Percentiles rank a stretch among this genome's conserved stretches.
phyloP scores from a whole-genome alignment of 1,139 yeast genomes.

The Pichia norvegensis region DNA sequence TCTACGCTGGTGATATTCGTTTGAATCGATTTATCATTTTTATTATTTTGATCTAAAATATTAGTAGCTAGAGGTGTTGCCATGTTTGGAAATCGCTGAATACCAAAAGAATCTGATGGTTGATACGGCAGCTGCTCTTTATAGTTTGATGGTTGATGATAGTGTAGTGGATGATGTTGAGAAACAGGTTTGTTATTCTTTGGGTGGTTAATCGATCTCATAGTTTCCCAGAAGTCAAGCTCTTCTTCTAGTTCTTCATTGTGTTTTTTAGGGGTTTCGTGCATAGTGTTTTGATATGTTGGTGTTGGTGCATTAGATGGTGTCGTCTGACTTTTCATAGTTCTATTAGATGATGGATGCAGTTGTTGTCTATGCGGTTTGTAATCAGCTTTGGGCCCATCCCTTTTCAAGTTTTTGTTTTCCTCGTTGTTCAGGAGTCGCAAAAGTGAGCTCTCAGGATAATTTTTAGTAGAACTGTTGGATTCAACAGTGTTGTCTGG shows the following conservation, averaged over 20 bases:
- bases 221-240: slow-evolving; percentile 63
- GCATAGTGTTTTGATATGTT: not conserved
- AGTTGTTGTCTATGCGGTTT: slow-evolving; percentile 15
- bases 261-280: not conserved
- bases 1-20: slow-evolving; percentile 7
- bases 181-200: slow-evolving; percentile 33
- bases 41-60: slow-evolving; percentile 2
- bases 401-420: slow-evolving; percentile 4
- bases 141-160: slow-evolving; percentile 23
- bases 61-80: slow-evolving; percentile 13
- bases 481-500: slow-evolving; percentile 28
- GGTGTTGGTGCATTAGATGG: not conserved
- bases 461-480: slow-evolving; percentile 21
- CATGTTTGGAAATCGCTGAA: slow-evolving; percentile 18
- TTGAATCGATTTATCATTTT: slow-evolving; percentile 7
- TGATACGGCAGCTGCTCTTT: slow-evolving; percentile 17
- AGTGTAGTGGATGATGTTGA: slow-evolving; percentile 43
- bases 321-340: not conserved
- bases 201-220: slow-evolving; percentile 44
- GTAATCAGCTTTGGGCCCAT: slow-evolving; percentile 2
- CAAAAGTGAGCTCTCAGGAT: slow-evolving; percentile 36
- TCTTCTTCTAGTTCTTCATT: slow-evolving; percentile 40
- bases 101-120: slow-evolving; percentile 18
- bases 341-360: slow-evolving; percentile 7
- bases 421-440: slow-evolving; percentile 33